Percentiles rank a stretch among this genome's conserved stretches.
These are phyloP conservation scores for Cyanodermella asteris DNA, from an alignment of 2,329 filamentous ascomycete species.

Conservation along the genomic window DNA sequence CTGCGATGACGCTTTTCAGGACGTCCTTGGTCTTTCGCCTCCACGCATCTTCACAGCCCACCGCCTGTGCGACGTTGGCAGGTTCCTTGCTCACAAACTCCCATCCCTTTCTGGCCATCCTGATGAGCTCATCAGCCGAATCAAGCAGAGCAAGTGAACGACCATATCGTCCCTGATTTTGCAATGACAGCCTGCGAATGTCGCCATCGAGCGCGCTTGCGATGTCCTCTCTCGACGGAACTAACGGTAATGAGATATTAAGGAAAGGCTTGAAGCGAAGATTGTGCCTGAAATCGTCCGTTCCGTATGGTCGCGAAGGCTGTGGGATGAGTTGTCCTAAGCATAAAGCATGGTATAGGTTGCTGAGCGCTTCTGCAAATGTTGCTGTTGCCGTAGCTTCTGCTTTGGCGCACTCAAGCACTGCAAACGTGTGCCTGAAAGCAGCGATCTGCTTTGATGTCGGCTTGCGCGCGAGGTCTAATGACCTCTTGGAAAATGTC, in stretches of 20 bases:
- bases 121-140: conserved; percentile 24
- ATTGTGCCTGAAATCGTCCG: conserved; percentile 49
- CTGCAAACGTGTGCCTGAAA: conserved; percentile 22
- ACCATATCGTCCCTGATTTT: conserved; percentile 21
- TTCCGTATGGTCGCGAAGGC: conserved; percentile 39
- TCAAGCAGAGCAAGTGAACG: conserved; percentile 22
- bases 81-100: conserved; percentile 33
- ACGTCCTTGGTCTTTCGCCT: conserved; percentile 34
- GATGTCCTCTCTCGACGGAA: conserved; percentile 42
- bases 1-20: conserved; percentile 48
- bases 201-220: no score
- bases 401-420: conserved; percentile 37
- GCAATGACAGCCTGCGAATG: conserved; percentile 17
- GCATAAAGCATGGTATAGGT: background rate
- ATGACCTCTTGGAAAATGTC: conserved; percentile 30
- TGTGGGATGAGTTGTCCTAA: conserved; percentile 19
- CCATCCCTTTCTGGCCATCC: conserved; percentile 28
- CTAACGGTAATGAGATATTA: conserved; percentile 41
- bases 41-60: conserved; percentile 41
- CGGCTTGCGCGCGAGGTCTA: conserved; percentile 11
- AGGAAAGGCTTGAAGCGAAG: conserved; percentile 73
- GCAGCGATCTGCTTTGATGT: conserved; percentile 8
- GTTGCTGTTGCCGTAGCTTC: conserved; percentile 40
- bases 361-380: conserved; percentile 22
- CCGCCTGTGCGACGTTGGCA: conserved; percentile 31